Evolutionary conservation across 768 basidiomycete genomes (phyloP).

Genomic region (Termitomyces heimii): DNA sequence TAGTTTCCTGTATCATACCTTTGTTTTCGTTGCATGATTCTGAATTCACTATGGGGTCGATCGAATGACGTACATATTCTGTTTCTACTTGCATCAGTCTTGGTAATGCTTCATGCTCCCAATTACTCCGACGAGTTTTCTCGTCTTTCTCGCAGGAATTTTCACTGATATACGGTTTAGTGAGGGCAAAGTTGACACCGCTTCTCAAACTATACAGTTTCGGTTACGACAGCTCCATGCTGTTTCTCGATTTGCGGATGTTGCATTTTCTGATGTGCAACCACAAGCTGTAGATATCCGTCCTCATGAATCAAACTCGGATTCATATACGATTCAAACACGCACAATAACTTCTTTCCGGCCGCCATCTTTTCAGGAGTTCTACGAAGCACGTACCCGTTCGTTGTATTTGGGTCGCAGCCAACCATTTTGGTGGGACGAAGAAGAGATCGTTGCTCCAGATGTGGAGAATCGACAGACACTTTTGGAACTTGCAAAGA

Average conservation of each 20-base stretch:
- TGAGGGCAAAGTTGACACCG: neutral
- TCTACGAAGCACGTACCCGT: conserved; percentile 35
- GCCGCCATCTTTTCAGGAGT: conserved; percentile 42
- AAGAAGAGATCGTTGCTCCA: conserved; percentile 66
- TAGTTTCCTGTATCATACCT: neutral
- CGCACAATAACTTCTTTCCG: conserved; percentile 31
- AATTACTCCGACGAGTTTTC: conserved; percentile 39
- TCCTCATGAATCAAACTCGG: neutral
- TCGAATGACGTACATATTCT: neutral
- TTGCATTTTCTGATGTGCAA: conserved; percentile 50
- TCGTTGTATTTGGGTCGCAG: conserved; percentile 43
- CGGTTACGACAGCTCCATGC: conserved; percentile 61
- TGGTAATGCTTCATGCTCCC: conserved; percentile 44
- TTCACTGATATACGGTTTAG: conserved; percentile 11
- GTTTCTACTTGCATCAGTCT: neutral
- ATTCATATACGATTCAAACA: conserved; percentile 31
- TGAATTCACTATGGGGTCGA: neutral
- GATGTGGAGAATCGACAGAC: conserved; percentile 74
- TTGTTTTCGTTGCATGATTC: neutral
- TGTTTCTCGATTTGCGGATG: conserved; percentile 38
- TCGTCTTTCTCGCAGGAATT: conserved; percentile 36
- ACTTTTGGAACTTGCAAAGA: conserved; percentile 82
- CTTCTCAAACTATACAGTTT: conserved; percentile 30
- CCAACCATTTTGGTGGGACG: conserved; percentile 58
- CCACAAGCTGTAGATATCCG: conserved; percentile 8